Conservation (phyloP, 2,329 filamentous ascomycete genomes). For the Penicillium sp. region DNA sequence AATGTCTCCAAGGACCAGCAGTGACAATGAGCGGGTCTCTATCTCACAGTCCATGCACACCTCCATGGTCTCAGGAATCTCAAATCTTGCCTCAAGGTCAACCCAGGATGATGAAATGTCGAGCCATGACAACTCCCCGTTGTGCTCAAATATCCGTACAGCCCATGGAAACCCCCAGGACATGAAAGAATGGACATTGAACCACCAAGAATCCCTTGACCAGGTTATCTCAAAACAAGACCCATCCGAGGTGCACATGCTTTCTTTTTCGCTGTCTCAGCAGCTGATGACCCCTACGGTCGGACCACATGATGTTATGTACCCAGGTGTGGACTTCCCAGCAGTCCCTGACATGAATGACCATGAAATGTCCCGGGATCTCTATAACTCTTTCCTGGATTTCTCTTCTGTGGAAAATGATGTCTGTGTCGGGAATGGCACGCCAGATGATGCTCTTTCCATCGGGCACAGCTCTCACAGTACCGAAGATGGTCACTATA, state of each 20-base stretch:
- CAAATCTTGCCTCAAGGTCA: constrained; percentile 41
- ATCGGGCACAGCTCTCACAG: constrained; percentile 38
- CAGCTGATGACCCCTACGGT: constrained; percentile 41
- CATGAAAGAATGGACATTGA: constrained; percentile 41
- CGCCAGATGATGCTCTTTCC: constrained; percentile 40
- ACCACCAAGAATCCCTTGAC: constrained; percentile 42
- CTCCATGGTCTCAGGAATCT: constrained; percentile 38
- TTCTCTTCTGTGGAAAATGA: constrained; percentile 45
- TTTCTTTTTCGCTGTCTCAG: constrained; percentile 44
- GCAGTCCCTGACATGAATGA: constrained; percentile 39
- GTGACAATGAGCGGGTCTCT: constrained; percentile 39
- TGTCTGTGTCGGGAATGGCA: constrained; percentile 35
- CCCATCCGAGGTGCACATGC: constrained; percentile 43
- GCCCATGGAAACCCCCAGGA: constrained; percentile 37
- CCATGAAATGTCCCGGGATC: constrained; percentile 42
- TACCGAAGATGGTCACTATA: constrained; percentile 38
- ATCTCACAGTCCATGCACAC: constrained; percentile 39
- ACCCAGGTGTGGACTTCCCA: constrained; percentile 41
- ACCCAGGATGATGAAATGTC: constrained; percentile 46
- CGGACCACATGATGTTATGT: constrained; percentile 41
- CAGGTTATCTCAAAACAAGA: constrained; percentile 39
- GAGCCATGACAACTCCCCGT: constrained; percentile 43
- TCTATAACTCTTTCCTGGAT: constrained; percentile 42
- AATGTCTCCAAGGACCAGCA: constrained; percentile 42
- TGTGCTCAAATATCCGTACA: constrained; percentile 41